Evolutionary conservation across 2,329 filamentous ascomycete species (phyloP), one percentile per base, ranked within the genome.

Genomic region (Cercospora citrullina): DNA sequence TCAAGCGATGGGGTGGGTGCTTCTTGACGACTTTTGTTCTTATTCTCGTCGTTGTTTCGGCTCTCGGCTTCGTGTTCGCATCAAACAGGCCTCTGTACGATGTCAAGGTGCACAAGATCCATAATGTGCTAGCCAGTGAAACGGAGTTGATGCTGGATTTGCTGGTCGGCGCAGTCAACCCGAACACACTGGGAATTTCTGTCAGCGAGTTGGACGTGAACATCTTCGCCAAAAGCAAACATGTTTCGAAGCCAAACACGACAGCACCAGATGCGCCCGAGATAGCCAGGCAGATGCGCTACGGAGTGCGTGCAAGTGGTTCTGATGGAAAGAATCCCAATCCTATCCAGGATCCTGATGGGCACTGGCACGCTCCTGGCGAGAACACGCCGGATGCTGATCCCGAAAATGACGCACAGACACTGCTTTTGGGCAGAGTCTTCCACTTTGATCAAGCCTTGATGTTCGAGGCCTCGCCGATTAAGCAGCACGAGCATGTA

Each of bases 61-160:
- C 92, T 9, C 90, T 95, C 42, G 92, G 91, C 23, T 95, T 98
- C 79, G 89, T 97, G 80, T 91, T 97, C 80, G 92, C 93, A 57
- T 94, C 94, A 21, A 96, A 94, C 31, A 93, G 96, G 76, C 92
- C 94, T 6, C 86, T 99, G 59, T 87, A 88, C 28, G 88, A 91
- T 71, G 91, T 98, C 67, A 85, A 90, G 71, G 87, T 98, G 55
- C 84, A 90, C 65, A 89, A 90, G 71, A 93, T 99, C 72, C 88
- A 91, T 74, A 96, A 97, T 72, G 93, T 99, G 26, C 86, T 98
- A 60, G 94, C 94, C 2, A 97, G 92, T 74, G 92, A 97, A 79
- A 92, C 97, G 78, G 94, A 98, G 78, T 86, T 99, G 51, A 97
- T 99, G 88, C 87, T 98, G 75, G 94, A 99, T 79, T 82, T 99